Conservation (phyloP, 2,329 filamentous ascomycete genomes). For the Penicillium expansum region DNA sequence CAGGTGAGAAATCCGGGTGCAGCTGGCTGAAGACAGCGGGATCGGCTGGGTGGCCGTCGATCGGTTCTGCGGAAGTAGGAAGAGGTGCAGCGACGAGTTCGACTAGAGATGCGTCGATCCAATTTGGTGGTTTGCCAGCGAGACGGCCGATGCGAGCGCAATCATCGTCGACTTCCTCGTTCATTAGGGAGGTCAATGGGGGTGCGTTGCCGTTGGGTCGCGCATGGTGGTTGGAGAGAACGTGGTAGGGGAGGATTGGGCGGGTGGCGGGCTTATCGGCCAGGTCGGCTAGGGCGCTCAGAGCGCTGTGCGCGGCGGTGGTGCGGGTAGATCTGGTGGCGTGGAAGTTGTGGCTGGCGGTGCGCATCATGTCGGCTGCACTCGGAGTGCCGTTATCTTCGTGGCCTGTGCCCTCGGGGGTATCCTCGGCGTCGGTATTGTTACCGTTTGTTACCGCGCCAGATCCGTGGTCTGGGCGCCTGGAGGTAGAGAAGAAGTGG, state of each 20-base stretch:
- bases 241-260: constrained; percentile 47
- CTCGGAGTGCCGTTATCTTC: constrained; percentile 43
- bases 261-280: constrained; percentile 50
- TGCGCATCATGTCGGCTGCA: constrained; percentile 59
- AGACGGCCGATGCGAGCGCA: constrained; percentile 42
- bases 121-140: constrained; percentile 37
- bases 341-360: constrained; percentile 56
- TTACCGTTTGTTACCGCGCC: constrained; percentile 41
- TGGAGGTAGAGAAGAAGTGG: constrained; percentile 58
- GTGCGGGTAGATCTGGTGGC: constrained; percentile 54
- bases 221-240: constrained; percentile 46
- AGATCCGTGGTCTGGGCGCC: constrained; percentile 42
- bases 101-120: constrained; percentile 43
- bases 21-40: constrained; percentile 39
- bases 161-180: constrained; percentile 49
- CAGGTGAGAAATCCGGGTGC: constrained; percentile 46
- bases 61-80: constrained; percentile 23
- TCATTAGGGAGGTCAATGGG: constrained; percentile 44
- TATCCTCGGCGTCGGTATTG: constrained; percentile 43
- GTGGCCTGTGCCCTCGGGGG: constrained; percentile 38
- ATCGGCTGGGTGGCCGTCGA: constrained; percentile 33
- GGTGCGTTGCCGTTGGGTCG: constrained; percentile 46
- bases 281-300: constrained; percentile 56
- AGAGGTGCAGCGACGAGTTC: constrained; percentile 39
- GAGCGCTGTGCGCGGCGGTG: constrained; percentile 50